These are phyloP conservation scores for Dendrobium chrysotoxum DNA, from an alignment of 106 monocot genomes.

Conservation along the genomic window DNA sequence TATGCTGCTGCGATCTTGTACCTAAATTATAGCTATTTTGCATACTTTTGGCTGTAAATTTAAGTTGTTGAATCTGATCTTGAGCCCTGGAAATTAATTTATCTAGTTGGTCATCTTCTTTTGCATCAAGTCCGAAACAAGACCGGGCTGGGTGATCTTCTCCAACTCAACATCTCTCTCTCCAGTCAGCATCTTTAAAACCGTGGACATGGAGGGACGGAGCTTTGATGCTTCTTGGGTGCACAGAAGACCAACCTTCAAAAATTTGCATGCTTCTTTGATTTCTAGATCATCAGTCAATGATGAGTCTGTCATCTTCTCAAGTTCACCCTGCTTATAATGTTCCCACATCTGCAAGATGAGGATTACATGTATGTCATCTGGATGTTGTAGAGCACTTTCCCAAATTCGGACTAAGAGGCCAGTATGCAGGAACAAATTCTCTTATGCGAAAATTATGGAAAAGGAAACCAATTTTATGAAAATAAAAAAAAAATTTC, in stretches of 20 bases:
- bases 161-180: not conserved
- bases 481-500: too few relatives aligned
- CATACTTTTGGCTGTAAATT: too few relatives aligned
- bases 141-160: constrained; percentile 9
- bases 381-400: not conserved
- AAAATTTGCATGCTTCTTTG: constrained; percentile 10
- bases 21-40: too few relatives aligned
- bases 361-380: not conserved
- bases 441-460: too few relatives aligned
- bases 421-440: too few relatives aligned
- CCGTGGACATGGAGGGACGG: constrained; percentile 1
- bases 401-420: not conserved
- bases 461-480: too few relatives aligned
- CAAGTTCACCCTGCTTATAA: constrained; percentile 4
- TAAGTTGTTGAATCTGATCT: too few relatives aligned
- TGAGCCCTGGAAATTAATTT: not conserved
- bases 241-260: constrained; percentile 12
- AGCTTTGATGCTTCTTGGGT: constrained; percentile 10
- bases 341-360: constrained; percentile 4
- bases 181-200: constrained; percentile 3
- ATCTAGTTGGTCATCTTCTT: not conserved
- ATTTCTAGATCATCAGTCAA: constrained; percentile 1
- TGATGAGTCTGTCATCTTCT: constrained; percentile 1
- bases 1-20: too few relatives aligned
- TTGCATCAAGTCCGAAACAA: constrained; percentile 8